Base-by-base conservation (phyloP, 306 rosid species). In the Bauhinia variegata region DNA sequence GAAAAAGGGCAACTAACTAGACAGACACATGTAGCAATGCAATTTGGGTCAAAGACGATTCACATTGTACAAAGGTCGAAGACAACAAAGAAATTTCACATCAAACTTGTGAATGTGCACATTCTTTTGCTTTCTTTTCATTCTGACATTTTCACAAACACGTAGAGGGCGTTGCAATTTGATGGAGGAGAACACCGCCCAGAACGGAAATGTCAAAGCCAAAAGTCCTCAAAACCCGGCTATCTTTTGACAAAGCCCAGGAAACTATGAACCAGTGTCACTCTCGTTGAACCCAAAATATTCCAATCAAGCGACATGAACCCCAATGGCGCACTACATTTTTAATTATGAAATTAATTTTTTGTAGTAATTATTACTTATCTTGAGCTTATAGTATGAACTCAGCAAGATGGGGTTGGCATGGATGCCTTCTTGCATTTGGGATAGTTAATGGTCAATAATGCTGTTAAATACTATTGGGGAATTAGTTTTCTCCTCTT, bases 41-140 rank as follows among this genome's bases (percentile, higher is more conserved):
- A 75, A 41, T 76, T 87, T 77, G 69, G 70, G 93, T 87, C 96
- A 85, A 87, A 89, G 89, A 89, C 93, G 91, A 78, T 83, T 84
- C 79, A 52, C 76, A 68, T 65, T 65, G 58, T 72, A 12, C 47
- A 43, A n/a, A n/a, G n/a, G n/a, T n/a, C n/a, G n/a, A n/a, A n/a
- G n/a, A n/a, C n/a, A n/a, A n/a, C n/a, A n/a, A 13, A 54, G 51
- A 66, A 73, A 54, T 46, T 61, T 41, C 33, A 19, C 50, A 43
- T 43, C 39, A 37, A 23, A 75, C 12, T 55, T 23, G 48, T 16
- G 18, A 76, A 69, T 33, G 52, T 42, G n/a, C n/a, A n/a, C n/a
- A 60, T 44, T 32, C 14, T 6, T 41, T 47, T 34, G 23, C 61
- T 2, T 23, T 23, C 16, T 3, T 55, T n/a, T 16, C 8, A 73